Evolutionary conservation across 768 basidiomycete species (phyloP).

Genomic region (Leccinum ochraceum): DNA sequence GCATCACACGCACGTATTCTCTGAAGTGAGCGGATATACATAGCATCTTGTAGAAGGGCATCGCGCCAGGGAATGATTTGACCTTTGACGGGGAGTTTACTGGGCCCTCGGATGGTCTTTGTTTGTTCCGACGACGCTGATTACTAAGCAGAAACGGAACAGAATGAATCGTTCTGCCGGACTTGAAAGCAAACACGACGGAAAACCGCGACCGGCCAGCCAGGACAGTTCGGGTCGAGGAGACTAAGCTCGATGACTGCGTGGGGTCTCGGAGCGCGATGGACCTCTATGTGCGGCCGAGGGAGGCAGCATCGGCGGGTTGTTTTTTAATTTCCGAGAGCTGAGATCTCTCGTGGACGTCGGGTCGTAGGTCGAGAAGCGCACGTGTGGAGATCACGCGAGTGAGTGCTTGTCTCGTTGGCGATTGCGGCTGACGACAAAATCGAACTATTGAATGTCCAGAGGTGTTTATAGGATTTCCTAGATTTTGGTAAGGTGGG

Average conservation of each 20-base stretch:
- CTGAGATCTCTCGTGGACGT: slow-evolving; percentile 2
- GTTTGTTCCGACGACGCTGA: neutral
- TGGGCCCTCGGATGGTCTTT: neutral
- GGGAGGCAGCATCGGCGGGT: slow-evolving; percentile 12
- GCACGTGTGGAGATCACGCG: slow-evolving; percentile 8
- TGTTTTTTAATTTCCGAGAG: slow-evolving; percentile 29
- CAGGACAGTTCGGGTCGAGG: neutral
- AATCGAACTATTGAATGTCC: neutral
- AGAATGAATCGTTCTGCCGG: neutral
- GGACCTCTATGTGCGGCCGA: neutral
- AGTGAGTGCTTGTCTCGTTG: neutral
- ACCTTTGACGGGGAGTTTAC: neutral
- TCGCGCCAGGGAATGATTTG: slow-evolving; percentile 30
- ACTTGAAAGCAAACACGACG: neutral
- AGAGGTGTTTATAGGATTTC: neutral
- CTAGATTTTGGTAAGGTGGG: slow-evolving; percentile 23
- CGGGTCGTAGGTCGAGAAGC: slow-evolving; percentile 10
- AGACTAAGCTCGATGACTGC: no score
- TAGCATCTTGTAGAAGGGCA: slow-evolving; percentile 89
- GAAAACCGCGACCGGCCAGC: neutral
- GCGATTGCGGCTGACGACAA: neutral
- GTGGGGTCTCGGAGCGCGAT: neutral
- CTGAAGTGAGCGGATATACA: slow-evolving; percentile 78
- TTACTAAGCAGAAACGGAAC: slow-evolving; percentile 22
- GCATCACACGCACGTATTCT: slow-evolving; percentile 58